Evolutionary conservation across 1,139 yeast genomes (phyloP), one percentile per base, ranked within the genome.

Genomic region (Kluyveromyces sp.): DNA sequence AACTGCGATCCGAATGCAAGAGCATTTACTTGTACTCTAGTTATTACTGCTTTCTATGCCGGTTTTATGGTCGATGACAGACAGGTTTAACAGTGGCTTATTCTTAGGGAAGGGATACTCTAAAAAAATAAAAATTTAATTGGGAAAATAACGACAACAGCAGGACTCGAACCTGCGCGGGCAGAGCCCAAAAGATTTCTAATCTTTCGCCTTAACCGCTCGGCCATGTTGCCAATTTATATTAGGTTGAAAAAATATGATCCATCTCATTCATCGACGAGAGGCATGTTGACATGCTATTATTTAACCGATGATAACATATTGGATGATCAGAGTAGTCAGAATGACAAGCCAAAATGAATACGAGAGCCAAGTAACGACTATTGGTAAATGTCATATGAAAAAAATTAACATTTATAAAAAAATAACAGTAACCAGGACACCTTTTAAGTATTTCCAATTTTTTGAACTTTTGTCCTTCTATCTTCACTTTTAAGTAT

Each of bases 201-300:
- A 71, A 71, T 71, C 75, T 70, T 70, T 69, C 75, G 74, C 75
- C 75, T 70, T 71, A 70, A 71, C 75, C 75, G 68, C 75, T 70
- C 75, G 75, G 75, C 74, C 74, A 71, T 68, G 70, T 66, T 68
- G 73, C 72, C 72, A n/a, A 4, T 4, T 15, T 15, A 15, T 15
- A 15, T 15, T 15, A 15, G 1, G 2, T 15, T 15, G 21, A 15
- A 1, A 15, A 15, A 15, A 15, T 15, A 15, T 15, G 2, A 15
- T 15, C 21, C 21, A 1, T 2, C 21, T 15, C 21, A 15, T 15
- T 15, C 21, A 15, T 15, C 21, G 21, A 15, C 1, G 21, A 15
- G 21, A 15, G 21, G 21, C 21, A 15, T 15, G 21, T 15, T 15
- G 21, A 15, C 21, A 15, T 15, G 2, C 21, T 15, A 15, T 15